These are phyloP conservation scores for Candida nonsorbophila DNA, from an alignment of 805 yeast species.

Conservation along the genomic window DNA sequence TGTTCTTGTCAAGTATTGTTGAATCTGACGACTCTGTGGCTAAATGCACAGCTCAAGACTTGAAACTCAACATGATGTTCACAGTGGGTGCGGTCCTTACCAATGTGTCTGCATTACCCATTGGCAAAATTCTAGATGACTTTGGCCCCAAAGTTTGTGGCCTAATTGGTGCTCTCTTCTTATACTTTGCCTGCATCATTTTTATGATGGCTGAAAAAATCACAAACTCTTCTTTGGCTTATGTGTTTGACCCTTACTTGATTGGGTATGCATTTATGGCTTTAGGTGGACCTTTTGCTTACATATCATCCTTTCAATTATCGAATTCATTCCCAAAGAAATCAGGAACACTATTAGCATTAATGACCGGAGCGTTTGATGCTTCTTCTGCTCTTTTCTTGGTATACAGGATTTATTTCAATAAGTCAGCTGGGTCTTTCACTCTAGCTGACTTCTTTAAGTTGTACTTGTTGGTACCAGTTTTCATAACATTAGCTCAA, in stretches of 20 bases:
- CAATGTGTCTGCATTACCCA: constrained; percentile 47
- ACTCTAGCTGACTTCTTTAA: constrained; percentile 40
- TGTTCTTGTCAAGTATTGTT: constrained; percentile 5
- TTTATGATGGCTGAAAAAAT: constrained; percentile 37
- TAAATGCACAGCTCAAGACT: constrained; percentile 47
- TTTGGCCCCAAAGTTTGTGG: constrained; percentile 54
- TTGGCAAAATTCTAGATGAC: constrained; percentile 45
- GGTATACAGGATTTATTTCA: constrained; percentile 39
- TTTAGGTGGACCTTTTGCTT: constrained; percentile 55
- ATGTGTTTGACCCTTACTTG: constrained; percentile 44
- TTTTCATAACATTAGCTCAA: constrained; percentile 44
- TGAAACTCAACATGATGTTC: constrained; percentile 53
- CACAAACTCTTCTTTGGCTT: constrained; percentile 8
- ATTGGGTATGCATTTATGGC: constrained; percentile 50
- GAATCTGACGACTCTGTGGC: constrained; percentile 22
- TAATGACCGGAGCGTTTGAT: constrained; percentile 55
- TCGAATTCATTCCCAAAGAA: constrained; percentile 52
- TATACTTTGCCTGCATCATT: constrained; percentile 40
- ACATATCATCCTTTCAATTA: constrained; percentile 51
- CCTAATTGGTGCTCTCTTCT: constrained; percentile 43
- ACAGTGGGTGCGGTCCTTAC: constrained; percentile 54
- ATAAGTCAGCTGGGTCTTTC: constrained; percentile 25
- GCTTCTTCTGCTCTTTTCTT: constrained; percentile 53
- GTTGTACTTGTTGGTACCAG: constrained; percentile 44
- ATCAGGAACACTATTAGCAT: constrained; percentile 48